Conservation (phyloP, 1,284 basidiomycete species). For the Leccinum proliferum region DNA sequence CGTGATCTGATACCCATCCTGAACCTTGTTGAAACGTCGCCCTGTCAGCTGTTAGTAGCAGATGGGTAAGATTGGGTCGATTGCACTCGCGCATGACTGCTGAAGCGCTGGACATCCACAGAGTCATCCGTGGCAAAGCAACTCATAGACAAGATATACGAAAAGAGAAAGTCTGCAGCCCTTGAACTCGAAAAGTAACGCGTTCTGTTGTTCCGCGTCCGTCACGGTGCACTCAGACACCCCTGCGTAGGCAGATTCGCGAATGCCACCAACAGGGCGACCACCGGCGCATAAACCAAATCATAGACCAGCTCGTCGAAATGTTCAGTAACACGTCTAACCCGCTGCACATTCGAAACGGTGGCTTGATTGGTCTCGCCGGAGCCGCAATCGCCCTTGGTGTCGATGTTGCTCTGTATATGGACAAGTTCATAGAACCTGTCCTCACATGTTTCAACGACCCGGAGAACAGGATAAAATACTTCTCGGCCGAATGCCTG, state of each 20-base stretch:
- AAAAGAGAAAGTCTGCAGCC: conserved; percentile 94
- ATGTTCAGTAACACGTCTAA: conserved; percentile 83
- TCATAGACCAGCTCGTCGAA: conserved; percentile 93
- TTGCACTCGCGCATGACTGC: background rate
- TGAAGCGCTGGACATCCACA: conserved; percentile 25
- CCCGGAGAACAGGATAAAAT: conserved; percentile 91
- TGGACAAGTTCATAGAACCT: conserved; percentile 89
- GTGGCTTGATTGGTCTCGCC: conserved; percentile 94
- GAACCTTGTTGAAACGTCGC: background rate
- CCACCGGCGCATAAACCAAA: conserved; percentile 74
- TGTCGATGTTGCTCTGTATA: conserved; percentile 88
- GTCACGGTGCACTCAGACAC: conserved; percentile 12
- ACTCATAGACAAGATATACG: conserved; percentile 85
- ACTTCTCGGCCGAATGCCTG: conserved; percentile 96
- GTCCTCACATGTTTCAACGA: conserved; percentile 94
- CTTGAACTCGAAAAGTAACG: conserved; percentile 90
- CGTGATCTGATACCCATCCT: background rate
- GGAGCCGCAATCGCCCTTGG: conserved; percentile 95
- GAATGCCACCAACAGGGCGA: conserved; percentile 83
- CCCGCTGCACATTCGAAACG: conserved; percentile 87
- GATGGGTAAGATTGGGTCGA: background rate
- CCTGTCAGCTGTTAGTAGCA: background rate
- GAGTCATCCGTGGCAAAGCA: conserved; percentile 68
- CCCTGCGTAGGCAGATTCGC: conserved; percentile 64
- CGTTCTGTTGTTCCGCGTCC: conserved; percentile 4